Evolutionary conservation across 1,139 yeast genomes (phyloP).

Genomic region (Kodamaea derodonti): DNA sequence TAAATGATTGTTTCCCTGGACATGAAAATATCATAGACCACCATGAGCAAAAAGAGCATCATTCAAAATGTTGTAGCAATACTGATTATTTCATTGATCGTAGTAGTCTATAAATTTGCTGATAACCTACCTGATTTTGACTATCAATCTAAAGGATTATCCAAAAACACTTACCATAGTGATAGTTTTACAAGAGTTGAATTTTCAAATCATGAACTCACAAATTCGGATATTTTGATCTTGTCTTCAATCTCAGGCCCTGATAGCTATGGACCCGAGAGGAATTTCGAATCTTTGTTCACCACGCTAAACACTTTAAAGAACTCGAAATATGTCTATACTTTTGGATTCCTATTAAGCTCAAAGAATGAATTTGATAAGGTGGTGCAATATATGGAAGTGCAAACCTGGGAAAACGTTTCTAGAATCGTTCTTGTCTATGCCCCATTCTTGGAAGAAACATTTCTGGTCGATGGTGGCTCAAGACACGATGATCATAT

Average conservation of each 20-base stretch:
- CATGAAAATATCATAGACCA: too few species aligned
- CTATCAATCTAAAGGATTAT: too few species aligned
- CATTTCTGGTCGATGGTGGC: constrained; percentile 17
- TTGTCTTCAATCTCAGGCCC: constrained; percentile 21
- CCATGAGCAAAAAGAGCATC: too few species aligned
- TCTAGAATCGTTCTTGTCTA: constrained; percentile 22
- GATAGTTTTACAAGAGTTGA: constrained; percentile 5
- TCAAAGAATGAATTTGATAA: constrained; percentile 20
- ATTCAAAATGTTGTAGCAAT: too few species aligned
- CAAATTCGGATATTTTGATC: constrained; percentile 2
- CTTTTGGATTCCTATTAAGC: constrained; percentile 27
- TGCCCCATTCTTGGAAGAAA: constrained; percentile 32
- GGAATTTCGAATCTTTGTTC: constrained; percentile 22
- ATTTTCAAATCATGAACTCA: not conserved
- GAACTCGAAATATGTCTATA: constrained; percentile 13
- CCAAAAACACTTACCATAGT: too few species aligned
- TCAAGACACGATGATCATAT: constrained; percentile 28
- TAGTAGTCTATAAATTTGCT: too few species aligned
- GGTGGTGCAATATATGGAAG: constrained; percentile 12
- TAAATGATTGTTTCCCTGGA: too few species aligned
- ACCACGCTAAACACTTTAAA: constrained; percentile 16
- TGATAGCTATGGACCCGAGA: constrained; percentile 26
- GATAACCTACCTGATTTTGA: too few species aligned
- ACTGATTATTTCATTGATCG: too few species aligned
- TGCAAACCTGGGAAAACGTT: constrained; percentile 1